A percentile compares a stretch with the other conserved stretches of the same genome.
Conservation (phyloP, 768 basidiomycete genomes). For the Rhodocollybia butyracea region DNA sequence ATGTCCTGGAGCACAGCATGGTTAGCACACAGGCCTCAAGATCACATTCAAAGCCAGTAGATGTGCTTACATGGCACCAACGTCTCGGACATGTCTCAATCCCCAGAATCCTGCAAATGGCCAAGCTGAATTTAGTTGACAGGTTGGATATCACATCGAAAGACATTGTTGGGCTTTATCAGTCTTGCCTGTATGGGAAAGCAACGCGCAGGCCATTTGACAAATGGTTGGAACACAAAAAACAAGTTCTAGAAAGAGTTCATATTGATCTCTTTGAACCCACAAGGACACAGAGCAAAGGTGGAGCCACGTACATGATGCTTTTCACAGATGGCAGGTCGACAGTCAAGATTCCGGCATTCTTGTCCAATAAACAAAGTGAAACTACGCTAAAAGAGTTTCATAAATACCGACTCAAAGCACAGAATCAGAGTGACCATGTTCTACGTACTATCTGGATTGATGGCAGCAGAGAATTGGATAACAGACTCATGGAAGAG, state of each 20-base stretch:
- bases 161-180: no score
- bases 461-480: conserved; percentile 27
- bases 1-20: no score
- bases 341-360: conserved; percentile 12
- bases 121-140: no score
- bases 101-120: no score
- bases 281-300: conserved; percentile 10
- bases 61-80: no score
- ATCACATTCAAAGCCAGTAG: no score
- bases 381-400: conserved; percentile 15
- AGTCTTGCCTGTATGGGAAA: no score
- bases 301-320: conserved; percentile 22
- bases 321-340: conserved; percentile 18
- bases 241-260: conserved; percentile 12
- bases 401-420: conserved; percentile 8
- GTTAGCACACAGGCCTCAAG: no score
- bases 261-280: conserved; percentile 26
- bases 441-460: conserved; percentile 13
- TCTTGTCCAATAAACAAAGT: conserved; percentile 21
- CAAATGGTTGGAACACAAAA: conserved; percentile 14
- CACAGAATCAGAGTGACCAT: conserved; percentile 15
- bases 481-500: conserved; percentile 16
- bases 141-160: no score
- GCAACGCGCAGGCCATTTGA: no score
- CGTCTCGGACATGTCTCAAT: no score